These are phyloP conservation scores for Trichosanthes cucumerina DNA, from an alignment of 306 rosid species.

Conservation along the genomic window DNA sequence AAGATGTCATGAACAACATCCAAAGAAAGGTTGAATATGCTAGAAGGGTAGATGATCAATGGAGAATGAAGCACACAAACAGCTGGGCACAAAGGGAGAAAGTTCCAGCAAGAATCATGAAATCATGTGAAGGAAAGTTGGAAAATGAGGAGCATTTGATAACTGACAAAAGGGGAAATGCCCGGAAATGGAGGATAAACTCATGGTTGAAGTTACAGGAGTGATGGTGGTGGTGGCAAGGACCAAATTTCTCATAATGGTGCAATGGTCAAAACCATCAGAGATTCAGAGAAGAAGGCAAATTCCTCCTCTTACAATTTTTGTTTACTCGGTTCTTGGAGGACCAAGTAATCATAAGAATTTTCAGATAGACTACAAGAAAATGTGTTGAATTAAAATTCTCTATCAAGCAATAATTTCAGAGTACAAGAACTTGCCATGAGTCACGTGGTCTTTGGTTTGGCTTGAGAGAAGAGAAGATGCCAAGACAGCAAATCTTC, in stretches of 20 bases:
- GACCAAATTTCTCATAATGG: neutral
- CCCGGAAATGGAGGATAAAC: neutral
- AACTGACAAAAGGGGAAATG: neutral
- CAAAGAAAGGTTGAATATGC: neutral
- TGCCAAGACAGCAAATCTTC: constrained; percentile 83
- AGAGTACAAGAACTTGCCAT: constrained; percentile 39
- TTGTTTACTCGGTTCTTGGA: neutral
- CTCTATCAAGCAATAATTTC: neutral
- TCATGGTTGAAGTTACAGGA: neutral
- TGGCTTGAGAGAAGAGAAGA: constrained; percentile 89
- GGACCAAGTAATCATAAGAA: neutral
- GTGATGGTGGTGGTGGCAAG: neutral
- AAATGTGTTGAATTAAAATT: neutral
- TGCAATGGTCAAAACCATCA: neutral
- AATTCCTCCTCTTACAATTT: neutral
- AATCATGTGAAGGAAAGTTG: neutral
- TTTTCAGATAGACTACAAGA: neutral
- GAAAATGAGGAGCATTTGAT: neutral
- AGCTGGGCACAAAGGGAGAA: neutral
- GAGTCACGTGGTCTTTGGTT: constrained; percentile 79
- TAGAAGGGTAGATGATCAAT: neutral
- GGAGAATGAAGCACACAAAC: neutral
- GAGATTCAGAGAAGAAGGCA: neutral
- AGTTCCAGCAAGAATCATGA: neutral
- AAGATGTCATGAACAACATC: neutral